Conservation (phyloP, 371 early-diverging fungal species). For the Rhizopus sp. region DNA sequence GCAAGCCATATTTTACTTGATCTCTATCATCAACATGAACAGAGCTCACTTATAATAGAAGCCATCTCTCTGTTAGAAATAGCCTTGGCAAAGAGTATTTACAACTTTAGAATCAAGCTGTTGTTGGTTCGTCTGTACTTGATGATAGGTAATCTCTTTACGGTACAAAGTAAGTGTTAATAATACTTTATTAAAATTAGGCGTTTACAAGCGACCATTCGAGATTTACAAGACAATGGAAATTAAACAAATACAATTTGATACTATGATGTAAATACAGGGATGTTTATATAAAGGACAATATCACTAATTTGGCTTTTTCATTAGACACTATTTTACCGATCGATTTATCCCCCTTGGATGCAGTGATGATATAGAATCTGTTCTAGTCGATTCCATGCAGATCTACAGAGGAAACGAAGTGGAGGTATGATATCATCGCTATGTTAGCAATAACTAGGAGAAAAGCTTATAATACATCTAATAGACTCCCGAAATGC, state of each 20-base stretch:
- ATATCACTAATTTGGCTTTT: neutral
- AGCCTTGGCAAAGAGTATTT: conserved; percentile 72
- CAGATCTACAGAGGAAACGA: conserved; percentile 80
- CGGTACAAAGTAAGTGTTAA: neutral
- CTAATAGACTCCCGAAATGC: conserved; percentile 82
- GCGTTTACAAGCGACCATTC: conserved; percentile 66
- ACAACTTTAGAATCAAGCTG: conserved; percentile 83
- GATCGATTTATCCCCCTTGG: conserved; percentile 68
- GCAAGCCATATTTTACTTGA: conserved; percentile 64
- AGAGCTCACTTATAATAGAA: conserved; percentile 37
- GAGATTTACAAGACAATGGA: conserved; percentile 75
- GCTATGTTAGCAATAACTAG: neutral
- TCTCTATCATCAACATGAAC: conserved; percentile 42
- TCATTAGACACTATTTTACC: conserved; percentile 60
- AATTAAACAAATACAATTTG: conserved; percentile 88
- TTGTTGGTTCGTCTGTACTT: conserved; percentile 79
- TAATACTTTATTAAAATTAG: conserved; percentile 30
- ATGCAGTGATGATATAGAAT: conserved; percentile 52
- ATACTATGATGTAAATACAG: conserved; percentile 72
- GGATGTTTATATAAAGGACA: neutral
- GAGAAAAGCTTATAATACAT: neutral
- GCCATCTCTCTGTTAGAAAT: conserved; percentile 74
- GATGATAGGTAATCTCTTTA: conserved; percentile 56
- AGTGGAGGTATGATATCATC: conserved; percentile 50
- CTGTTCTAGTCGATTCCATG: conserved; percentile 54